Evolutionary conservation across 1,139 yeast genomes (phyloP).

Genomic region (Hansenula anomala): DNA sequence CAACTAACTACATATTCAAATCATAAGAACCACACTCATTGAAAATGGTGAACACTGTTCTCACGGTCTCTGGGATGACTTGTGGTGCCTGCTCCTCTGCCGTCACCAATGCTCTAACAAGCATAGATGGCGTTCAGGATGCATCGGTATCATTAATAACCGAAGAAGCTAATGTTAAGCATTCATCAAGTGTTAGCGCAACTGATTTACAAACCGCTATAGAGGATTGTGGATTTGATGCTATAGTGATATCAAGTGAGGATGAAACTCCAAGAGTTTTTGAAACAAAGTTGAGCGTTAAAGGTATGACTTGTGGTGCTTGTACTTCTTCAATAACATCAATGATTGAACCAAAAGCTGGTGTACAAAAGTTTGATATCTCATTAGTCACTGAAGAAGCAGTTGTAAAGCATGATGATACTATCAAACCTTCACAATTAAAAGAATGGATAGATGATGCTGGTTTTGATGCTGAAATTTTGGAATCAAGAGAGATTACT

Average conservation of each 20-base stretch:
- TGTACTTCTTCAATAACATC: constrained; percentile 64
- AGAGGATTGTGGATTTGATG: constrained; percentile 77
- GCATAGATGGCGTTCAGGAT: constrained; percentile 41
- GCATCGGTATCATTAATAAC: constrained; percentile 70
- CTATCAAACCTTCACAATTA: constrained; percentile 31
- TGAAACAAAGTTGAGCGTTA: constrained; percentile 14
- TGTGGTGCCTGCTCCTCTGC: constrained; percentile 78
- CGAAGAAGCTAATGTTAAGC: constrained; percentile 60
- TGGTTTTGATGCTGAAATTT: constrained; percentile 59
- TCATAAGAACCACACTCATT: no score
- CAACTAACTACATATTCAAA: no score
- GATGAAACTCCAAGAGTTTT: constrained; percentile 3
- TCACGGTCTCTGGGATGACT: constrained; percentile 69
- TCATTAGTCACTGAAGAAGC: constrained; percentile 77
- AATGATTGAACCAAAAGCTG: constrained; percentile 42
- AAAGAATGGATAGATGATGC: constrained; percentile 58
- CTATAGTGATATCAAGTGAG: constrained; percentile 26
- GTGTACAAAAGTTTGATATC: constrained; percentile 40
- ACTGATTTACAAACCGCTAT: constrained; percentile 41
- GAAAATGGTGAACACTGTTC: constrained; percentile 7
- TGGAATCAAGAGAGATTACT: constrained; percentile 15
- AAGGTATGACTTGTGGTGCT: constrained; percentile 87
- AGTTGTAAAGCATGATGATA: constrained; percentile 32
- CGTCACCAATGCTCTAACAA: constrained; percentile 49
- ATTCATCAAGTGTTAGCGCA: constrained; percentile 25